Evolutionary conservation across 2,329 filamentous ascomycete species (phyloP).

Genomic region (Bertia moriformis): DNA sequence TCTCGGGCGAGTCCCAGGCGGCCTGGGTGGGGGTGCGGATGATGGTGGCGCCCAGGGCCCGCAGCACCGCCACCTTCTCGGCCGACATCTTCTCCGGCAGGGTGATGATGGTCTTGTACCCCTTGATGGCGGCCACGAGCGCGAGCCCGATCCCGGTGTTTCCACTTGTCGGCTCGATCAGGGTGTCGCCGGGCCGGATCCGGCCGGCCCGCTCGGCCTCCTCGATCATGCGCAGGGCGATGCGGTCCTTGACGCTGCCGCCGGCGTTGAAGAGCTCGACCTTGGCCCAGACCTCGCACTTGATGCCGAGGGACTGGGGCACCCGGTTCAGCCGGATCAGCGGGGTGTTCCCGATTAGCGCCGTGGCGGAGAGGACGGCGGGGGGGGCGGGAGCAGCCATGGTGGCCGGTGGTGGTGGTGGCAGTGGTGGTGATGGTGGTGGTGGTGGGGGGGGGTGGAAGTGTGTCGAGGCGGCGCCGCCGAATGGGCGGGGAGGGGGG

Average conservation of each 20-base stretch:
- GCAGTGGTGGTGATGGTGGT: no score
- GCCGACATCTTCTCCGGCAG: slow-evolving; percentile 98
- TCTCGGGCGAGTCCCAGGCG: slow-evolving; percentile 86
- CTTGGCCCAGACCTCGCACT: slow-evolving; percentile 83
- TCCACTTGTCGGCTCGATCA: slow-evolving; percentile 95
- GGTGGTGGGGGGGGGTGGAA: no score
- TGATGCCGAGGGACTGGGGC: slow-evolving; percentile 76
- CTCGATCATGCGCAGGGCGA: slow-evolving; percentile 93
- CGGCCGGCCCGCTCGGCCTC: slow-evolving; percentile 80
- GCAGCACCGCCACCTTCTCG: slow-evolving; percentile 90
- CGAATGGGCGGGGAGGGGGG: not conserved
- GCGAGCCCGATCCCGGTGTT: slow-evolving; percentile 97
- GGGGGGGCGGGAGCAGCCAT: slow-evolving; percentile 11
- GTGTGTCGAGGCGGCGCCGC: not conserved
- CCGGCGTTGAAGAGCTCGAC: slow-evolving; percentile 88
- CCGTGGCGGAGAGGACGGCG: slow-evolving; percentile 48
- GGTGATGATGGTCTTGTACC: slow-evolving; percentile 97
- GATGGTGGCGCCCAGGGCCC: slow-evolving; percentile 88
- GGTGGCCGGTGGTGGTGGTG: not conserved
- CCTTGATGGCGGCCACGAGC: slow-evolving; percentile 86
- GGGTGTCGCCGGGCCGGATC: slow-evolving; percentile 90
- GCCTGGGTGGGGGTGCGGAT: slow-evolving; percentile 94
- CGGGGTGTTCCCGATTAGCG: slow-evolving; percentile 93
- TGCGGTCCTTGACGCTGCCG: slow-evolving; percentile 86
- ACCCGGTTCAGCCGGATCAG: slow-evolving; percentile 87